phyloP scores from a whole-genome alignment of 2,329 filamentous ascomycete genomes.

The Cercospora sp. region DNA sequence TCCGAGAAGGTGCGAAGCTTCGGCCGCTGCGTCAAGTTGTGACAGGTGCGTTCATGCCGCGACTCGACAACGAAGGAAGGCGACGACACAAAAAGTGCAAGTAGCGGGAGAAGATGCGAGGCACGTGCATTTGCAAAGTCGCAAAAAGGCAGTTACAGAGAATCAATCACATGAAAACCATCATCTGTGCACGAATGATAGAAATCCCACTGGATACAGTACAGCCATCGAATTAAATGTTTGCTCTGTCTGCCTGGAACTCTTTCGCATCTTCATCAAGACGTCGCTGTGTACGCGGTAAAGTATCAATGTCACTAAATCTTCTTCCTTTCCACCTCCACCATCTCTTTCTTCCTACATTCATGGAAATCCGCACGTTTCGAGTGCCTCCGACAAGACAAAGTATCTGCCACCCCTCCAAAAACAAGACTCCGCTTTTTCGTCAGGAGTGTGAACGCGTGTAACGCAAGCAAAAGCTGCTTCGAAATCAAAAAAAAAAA shows the following conservation, averaged over 20 bases:
- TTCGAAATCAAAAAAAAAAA: not conserved
- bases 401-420: not conserved
- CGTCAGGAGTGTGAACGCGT: slow-evolving; percentile 8
- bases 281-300: slow-evolving; percentile 10
- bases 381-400: not conserved
- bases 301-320: not conserved
- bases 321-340: not conserved
- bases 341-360: not conserved
- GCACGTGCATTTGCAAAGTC: not conserved
- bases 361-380: not conserved
- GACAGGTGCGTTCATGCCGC: not conserved
- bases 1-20: slow-evolving; percentile 7
- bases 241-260: not conserved
- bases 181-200: not conserved
- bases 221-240: not conserved
- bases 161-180: not conserved
- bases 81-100: not conserved
- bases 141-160: not conserved
- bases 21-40: not conserved
- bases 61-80: not conserved
- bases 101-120: not conserved
- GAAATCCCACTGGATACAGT: not conserved
- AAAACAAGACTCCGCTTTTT: slow-evolving; percentile 11
- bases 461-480: slow-evolving; percentile 1
- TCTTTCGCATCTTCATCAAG: slow-evolving; percentile 3